Conservation (phyloP, 225 moss, liverwort and hornwort species). For the Rhytidiadelphus loreus region DNA sequence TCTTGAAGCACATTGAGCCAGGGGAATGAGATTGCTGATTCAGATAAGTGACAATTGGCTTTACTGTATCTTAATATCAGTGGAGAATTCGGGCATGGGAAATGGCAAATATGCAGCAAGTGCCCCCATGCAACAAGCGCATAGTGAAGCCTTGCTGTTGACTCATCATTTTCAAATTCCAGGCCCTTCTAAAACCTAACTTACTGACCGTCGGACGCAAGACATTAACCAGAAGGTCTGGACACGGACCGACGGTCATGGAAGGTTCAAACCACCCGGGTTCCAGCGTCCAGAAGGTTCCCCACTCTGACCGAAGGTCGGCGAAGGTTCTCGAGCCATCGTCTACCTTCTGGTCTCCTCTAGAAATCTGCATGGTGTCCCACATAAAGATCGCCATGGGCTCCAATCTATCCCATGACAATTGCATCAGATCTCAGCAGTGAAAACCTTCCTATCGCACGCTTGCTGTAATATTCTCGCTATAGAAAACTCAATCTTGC, state of each 20-base stretch:
- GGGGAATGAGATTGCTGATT: no score
- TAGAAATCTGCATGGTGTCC: not conserved
- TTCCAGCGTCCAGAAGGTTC: not conserved
- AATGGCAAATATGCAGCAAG: not conserved
- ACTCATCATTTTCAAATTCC: not conserved
- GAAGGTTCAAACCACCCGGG: not conserved
- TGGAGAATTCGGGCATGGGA: not conserved
- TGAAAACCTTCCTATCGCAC: not conserved
- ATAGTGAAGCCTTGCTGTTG: no score
- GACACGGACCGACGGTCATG: not conserved
- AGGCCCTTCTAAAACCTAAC: not conserved
- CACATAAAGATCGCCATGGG: not conserved
- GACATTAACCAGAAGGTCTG: not conserved
- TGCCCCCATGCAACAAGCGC: not conserved
- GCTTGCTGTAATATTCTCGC: not conserved
- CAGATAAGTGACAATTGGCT: no score
- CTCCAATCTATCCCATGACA: accelerated
- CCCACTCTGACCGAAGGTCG: not conserved
- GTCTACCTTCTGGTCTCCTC: not conserved
- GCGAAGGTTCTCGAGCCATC: not conserved
- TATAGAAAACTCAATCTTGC: no score
- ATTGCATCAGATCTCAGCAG: not conserved
- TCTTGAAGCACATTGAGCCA: no score
- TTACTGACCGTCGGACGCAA: not conserved
- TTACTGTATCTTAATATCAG: no score